Base-by-base conservation (phyloP, 257 asterid genomes). In the Scutellaria barbata region DNA sequence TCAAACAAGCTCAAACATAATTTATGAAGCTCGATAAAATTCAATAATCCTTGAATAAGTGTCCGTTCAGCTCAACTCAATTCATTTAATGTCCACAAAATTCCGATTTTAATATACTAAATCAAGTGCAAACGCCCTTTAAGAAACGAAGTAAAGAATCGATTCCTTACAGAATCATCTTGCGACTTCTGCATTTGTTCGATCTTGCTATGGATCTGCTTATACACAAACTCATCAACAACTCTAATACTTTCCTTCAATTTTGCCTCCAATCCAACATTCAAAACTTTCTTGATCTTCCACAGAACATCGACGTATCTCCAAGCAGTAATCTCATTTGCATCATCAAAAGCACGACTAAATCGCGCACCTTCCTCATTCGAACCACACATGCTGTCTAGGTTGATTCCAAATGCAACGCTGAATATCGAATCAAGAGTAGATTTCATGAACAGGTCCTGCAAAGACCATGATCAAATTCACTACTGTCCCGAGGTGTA, bases 381-480 rank as follows among this genome's bases (percentile, higher is more conserved):
- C 41, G 82, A 77, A 13, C 87, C 93, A 35, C 81, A 76, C 73
- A 67, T 73, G 74, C 75, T 78, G 77, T 81, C 86, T 8, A 85
- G 63, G 7, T 87, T 86, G 33, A 79, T 79, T n/a, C 89, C 93
- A 45, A 83, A 85, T 2, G 81, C 89, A 8, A 83, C 84, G 72
- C 51, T 85, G 78, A 83, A 80, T 47, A 87, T 74, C 0, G 93
- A 83, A 69, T 87, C 90, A 1, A 83, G 63, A 30, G 93, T 59
- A 5, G 88, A 50, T 69, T 79, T 83, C 87, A 85, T 85, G 76
- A 87, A 80, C 20, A 83, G 83, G 35, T 81, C 90, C 88, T 87
- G 73, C 74, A 79, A 41, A 25, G 10, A 53, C 45, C 6, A 54
- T 2, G 14, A 58, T 45, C 16, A 9, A 56, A 9, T n/a, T n/a